Percentiles rank a stretch among this genome's conserved stretches.
Evolutionary conservation across 805 yeast species (phyloP).

Genomic region (Spathaspora gorwiae): DNA sequence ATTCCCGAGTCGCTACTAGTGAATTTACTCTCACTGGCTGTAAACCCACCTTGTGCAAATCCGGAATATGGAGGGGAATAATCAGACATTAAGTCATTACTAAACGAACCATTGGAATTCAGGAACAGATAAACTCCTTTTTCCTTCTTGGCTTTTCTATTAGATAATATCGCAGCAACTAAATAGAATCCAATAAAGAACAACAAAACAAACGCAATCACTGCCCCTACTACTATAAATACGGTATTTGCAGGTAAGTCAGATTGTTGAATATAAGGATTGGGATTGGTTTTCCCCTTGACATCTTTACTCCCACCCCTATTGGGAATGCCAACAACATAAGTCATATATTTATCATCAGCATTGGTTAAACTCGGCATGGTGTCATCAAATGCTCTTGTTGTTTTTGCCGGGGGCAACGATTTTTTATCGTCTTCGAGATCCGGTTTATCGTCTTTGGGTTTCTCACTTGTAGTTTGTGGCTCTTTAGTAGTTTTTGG

Average conservation of each 20-base stretch:
- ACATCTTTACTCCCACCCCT: background rate
- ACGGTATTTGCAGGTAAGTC: slow-evolving; percentile 33
- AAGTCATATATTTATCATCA: background rate
- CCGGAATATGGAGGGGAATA: background rate
- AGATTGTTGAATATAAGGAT: slow-evolving; percentile 28
- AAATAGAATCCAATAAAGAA: slow-evolving; percentile 17
- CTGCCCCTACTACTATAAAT: slow-evolving; percentile 39
- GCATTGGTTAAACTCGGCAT: slow-evolving; percentile 8
- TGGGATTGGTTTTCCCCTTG: slow-evolving; percentile 1
- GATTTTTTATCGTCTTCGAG: too few species aligned
- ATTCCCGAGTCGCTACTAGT: slow-evolving; percentile 3
- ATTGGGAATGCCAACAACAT: slow-evolving; percentile 10
- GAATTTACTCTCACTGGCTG: slow-evolving; percentile 7
- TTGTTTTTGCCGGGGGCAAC: too few species aligned
- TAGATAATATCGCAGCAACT: slow-evolving; percentile 19
- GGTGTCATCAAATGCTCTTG: background rate
- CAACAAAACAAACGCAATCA: slow-evolving; percentile 20
- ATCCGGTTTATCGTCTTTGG: background rate
- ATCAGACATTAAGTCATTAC: background rate
- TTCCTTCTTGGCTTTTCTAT: slow-evolving; percentile 23
- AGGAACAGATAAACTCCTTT: slow-evolving; percentile 23
- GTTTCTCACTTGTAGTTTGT: background rate
- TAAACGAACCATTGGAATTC: background rate
- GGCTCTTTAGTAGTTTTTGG: background rate
- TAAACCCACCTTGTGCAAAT: background rate